Base-by-base conservation (phyloP, 1,284 basidiomycete genomes). In the Kwoniella shivajii region DNA sequence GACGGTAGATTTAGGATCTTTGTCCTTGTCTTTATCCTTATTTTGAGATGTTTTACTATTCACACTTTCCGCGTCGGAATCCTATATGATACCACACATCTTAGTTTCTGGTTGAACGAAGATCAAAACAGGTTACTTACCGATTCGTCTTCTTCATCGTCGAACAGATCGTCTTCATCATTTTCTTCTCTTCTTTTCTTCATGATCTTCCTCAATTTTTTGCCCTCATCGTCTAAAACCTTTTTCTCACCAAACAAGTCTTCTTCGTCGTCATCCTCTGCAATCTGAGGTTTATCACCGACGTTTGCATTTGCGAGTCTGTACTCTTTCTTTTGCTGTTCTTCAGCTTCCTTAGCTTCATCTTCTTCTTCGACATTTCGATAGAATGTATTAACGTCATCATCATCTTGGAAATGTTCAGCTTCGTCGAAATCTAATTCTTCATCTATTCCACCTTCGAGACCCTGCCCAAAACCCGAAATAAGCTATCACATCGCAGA, bases 381-480 rank as follows among this genome's bases (percentile, higher is more conserved):
- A 46, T 76, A 73, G 63, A 76, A 75, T 0, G 69, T 73, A 54
- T 75, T 75, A 56, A 60, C 63, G 47, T 76, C 75, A 41, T 76
- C 75, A 48, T 76, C 75, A 60, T 76, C 75, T 48, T 73, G 71
- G 47, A 76, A 76, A 26, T 72, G 68, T n/a, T 76, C 75, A 39
- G 69, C 66, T 18, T 65, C 61, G 50, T 76, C 73, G 50, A 67
- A 76, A 57, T 76, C 75, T 9, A 76, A 63, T 53, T 76, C 74
- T 56, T 74, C 73, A 50, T 73, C 74, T 10, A 65, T 52, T 4
- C 71, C 73, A 22, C 72, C 74, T 54, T 76, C 74, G 22, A 76
- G 43, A 4, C 73, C 69, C 71, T 73, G n/a, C n/a, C n/a, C n/a
- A n/a, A n/a, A n/a, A n/a, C n/a, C n/a, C n/a, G n/a, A n/a, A n/a